A percentile compares a stretch with the other conserved stretches of the same genome.
Evolutionary conservation across 768 basidiomycete species (phyloP).

Genomic region (Leucosporidium yakuticum): DNA sequence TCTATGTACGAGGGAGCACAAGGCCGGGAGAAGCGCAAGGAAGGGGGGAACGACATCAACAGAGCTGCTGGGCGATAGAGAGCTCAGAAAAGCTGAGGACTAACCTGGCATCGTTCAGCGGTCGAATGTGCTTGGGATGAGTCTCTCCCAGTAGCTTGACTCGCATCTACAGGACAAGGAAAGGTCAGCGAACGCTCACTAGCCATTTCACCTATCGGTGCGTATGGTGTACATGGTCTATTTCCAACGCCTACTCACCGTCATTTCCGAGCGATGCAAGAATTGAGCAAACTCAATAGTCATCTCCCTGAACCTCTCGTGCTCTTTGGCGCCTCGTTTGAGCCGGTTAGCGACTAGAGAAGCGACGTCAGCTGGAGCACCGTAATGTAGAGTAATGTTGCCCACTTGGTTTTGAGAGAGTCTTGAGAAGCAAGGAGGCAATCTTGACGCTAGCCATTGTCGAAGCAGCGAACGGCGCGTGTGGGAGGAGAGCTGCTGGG

Average conservation of each 20-base stretch:
- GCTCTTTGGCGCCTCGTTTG: constrained; percentile 31
- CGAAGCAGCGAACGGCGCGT: too few species aligned
- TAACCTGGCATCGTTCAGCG: constrained; percentile 18
- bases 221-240: too few species aligned
- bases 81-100: too few species aligned
- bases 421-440: constrained; percentile 23
- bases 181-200: neutral
- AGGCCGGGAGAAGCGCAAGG: too few species aligned
- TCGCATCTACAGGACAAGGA: constrained; percentile 11
- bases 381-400: too few species aligned
- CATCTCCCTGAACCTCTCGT: constrained; percentile 20
- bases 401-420: constrained; percentile 27
- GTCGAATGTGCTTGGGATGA: constrained; percentile 26
- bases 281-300: constrained; percentile 28
- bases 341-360: constrained; percentile 24
- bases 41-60: too few species aligned
- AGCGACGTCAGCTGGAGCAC: neutral
- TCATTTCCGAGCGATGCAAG: constrained; percentile 30
- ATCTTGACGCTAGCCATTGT: constrained; percentile 10
- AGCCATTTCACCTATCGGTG: too few species aligned
- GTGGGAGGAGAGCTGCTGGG: too few species aligned
- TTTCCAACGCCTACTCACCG: constrained; percentile 10
- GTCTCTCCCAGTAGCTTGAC: constrained; percentile 25
- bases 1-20: neutral
- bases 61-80: too few species aligned